These are phyloP conservation scores for Nitzschia palea DNA, from an alignment of 108 stramenopile genomes.

Conservation along the genomic window DNA sequence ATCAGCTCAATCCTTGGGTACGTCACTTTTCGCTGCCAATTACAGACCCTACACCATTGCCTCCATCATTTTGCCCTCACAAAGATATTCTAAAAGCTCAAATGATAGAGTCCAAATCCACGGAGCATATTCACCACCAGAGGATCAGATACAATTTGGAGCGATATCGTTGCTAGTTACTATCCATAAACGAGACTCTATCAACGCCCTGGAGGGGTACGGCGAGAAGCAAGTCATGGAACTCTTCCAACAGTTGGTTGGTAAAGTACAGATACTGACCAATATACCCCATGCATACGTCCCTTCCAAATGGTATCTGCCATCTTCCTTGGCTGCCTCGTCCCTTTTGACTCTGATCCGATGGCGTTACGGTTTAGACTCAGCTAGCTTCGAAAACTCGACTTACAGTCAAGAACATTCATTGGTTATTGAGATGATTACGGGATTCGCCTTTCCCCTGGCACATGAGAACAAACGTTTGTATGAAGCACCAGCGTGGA, in stretches of 20 bases:
- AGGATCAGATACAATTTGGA: conserved; percentile 2
- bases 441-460: conserved; percentile 5
- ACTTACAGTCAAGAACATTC: conserved; percentile 20
- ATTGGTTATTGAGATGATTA: conserved; percentile 23
- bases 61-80: no score
- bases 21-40: no score
- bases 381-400: conserved; percentile 11
- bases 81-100: no score
- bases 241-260: neutral
- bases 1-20: no score
- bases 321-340: conserved; percentile 16
- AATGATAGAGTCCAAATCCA: no score
- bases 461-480: no score
- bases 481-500: no score
- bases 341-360: conserved; percentile 25
- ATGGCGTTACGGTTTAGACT: neutral
- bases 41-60: no score
- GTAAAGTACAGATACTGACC: neutral
- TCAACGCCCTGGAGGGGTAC: neutral
- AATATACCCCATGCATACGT: neutral
- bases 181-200: neutral
- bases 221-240: neutral
- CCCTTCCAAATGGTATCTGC: neutral
- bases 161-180: neutral
- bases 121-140: neutral